Base-by-base conservation (phyloP, 371 early-diverging fungal species). In the Smittium mucronatum region DNA sequence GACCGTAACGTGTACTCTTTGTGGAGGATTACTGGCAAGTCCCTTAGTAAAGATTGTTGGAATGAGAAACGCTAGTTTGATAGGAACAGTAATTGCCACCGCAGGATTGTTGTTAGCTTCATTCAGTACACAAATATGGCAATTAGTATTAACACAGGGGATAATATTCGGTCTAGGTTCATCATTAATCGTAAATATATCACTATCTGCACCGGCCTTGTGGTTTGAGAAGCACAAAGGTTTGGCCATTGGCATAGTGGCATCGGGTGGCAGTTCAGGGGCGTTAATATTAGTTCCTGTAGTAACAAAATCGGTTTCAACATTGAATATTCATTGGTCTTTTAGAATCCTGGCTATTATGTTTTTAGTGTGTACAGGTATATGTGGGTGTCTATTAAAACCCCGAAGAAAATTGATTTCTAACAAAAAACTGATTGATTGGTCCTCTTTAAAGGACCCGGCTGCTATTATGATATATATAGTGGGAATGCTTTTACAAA, bases 111-210 rank as follows among this genome's bases (percentile, higher is more conserved):
- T 88, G 30, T 70, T 88, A 29, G 88, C 88, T 2, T 85, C 85
- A 32, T 82, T 87, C 70, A 76, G 82, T 16, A 81, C 75, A 2
- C 72, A 86, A 70, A 81, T 87, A 0, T 88, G 89, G 89, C 89
- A 88, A 34, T 69, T 88, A 29, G 84, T 82, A 36, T 65, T 89
- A 58, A 87, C 88, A 0, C 89, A 88, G 67, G 89, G 90, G 30
- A 70, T 89, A 1, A 57, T 88, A n/a, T 84, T 86, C 69, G 90
- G 90, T 0, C 72, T 88, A 47, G 89, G 90, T 16, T 86, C 85
- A 0, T 81, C 87, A 1, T 65, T 89, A 28, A 5, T 63, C 17
- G 32, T 63, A 15, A 63, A 63, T 63, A 16, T 26, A 15, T 75
- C 77, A 1, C 86, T 82, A 70, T 80, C 83, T 29, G 73, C 89